phyloP scores from a whole-genome alignment of 768 basidiomycete genomes.

The Amanita exitialis region DNA sequence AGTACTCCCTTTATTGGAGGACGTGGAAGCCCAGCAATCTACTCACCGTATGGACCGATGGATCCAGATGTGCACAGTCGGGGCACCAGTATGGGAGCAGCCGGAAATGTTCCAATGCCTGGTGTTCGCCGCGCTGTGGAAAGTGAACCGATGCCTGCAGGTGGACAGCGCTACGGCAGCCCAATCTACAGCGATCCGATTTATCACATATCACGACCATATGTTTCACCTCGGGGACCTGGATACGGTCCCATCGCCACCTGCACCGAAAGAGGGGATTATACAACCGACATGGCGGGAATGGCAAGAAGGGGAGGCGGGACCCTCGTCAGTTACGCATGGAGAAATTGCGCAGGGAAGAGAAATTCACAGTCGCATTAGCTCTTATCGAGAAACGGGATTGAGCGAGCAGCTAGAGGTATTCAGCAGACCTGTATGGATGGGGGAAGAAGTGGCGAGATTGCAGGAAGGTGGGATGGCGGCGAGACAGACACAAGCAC shows the following conservation, averaged over 20 bases:
- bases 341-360: conserved; percentile 12
- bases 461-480: neutral
- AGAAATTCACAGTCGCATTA: conserved; percentile 12
- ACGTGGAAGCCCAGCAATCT: neutral
- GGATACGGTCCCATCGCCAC: conserved; percentile 10
- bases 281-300: conserved; percentile 12
- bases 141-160: conserved; percentile 4
- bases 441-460: neutral
- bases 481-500: neutral
- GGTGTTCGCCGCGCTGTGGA: conserved; percentile 4
- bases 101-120: neutral
- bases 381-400: neutral
- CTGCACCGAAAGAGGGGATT: conserved; percentile 11
- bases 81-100: neutral
- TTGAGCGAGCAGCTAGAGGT: conserved; percentile 2
- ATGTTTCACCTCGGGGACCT: conserved; percentile 15
- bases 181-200: conserved; percentile 22
- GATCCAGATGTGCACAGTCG: neutral
- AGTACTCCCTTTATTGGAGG: conserved; percentile 8
- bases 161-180: conserved; percentile 16
- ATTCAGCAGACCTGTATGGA: conserved; percentile 2
- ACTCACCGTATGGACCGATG: conserved; percentile 3
- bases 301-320: conserved; percentile 37
- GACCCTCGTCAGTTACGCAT: conserved; percentile 28
- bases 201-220: conserved; percentile 17